Evolutionary conservation across 495 filamentous ascomycete species (phyloP).

Genomic region (Aspergillus homomorphus): DNA sequence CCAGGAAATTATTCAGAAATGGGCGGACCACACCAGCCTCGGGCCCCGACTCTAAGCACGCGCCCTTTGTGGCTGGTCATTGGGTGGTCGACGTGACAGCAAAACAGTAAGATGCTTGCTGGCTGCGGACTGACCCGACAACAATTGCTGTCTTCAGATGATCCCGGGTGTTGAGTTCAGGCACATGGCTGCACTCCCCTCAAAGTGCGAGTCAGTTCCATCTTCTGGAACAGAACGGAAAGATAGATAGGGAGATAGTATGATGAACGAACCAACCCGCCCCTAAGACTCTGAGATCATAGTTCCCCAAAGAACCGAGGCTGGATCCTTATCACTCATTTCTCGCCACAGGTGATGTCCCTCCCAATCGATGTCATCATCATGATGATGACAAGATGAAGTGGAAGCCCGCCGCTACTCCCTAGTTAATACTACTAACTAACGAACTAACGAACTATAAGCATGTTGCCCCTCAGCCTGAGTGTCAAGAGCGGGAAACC

Average conservation of each 20-base stretch:
- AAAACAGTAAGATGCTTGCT: no score
- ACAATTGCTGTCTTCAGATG: neutral
- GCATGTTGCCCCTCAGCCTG: neutral
- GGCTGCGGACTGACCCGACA: neutral
- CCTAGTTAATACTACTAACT: no score
- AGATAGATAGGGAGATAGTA: neutral
- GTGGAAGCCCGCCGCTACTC: no score
- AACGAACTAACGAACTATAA: neutral
- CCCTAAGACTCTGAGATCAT: neutral
- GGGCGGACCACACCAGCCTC: neutral
- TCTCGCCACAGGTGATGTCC: neutral
- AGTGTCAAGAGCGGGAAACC: neutral
- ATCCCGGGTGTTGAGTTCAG: neutral
- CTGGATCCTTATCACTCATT: neutral
- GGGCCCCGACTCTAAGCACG: slow-evolving; percentile 4
- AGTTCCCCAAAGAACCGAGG: neutral
- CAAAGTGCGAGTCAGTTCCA: neutral
- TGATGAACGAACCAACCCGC: neutral
- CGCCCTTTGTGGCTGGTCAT: neutral
- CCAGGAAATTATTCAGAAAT: neutral
- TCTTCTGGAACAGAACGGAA: neutral
- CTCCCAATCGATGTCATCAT: neutral
- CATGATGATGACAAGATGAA: neutral
- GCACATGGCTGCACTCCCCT: no score
- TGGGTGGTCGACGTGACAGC: neutral